Conservation (phyloP, 176 grass and related monocot genomes). For the Phoenix dactylifera region DNA sequence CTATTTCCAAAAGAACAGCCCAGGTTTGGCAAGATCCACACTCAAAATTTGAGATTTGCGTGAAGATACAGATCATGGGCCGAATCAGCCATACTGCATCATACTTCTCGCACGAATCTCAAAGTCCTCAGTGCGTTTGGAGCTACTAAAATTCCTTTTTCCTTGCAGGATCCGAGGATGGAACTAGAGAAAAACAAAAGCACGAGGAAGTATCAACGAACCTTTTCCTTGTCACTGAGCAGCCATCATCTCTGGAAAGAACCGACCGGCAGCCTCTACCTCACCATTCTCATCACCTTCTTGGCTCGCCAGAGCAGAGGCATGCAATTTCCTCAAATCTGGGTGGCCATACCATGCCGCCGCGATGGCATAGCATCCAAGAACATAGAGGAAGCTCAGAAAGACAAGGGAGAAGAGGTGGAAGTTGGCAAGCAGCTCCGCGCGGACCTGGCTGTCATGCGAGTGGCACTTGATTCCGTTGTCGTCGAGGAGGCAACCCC, state of each 20-base stretch:
- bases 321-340: slow-evolving; percentile 30
- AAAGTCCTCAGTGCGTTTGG: too few species aligned
- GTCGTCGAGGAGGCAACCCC: slow-evolving; percentile 39
- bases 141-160: too few species aligned
- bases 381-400: slow-evolving; percentile 34
- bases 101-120: too few species aligned
- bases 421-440: slow-evolving; percentile 53
- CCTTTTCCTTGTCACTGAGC: slow-evolving; percentile 1
- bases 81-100: too few species aligned
- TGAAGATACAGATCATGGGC: too few species aligned
- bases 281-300: neutral
- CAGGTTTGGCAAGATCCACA: too few species aligned
- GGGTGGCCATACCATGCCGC: slow-evolving; percentile 29
- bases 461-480: slow-evolving; percentile 31
- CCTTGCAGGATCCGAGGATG: too few species aligned
- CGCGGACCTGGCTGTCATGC: slow-evolving; percentile 42
- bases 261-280: neutral
- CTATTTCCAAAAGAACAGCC: too few species aligned
- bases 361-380: slow-evolving; percentile 42
- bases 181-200: too few species aligned
- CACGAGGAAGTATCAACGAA: too few species aligned
- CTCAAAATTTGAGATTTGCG: too few species aligned
- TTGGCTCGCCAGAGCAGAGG: neutral
- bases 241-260: slow-evolving; percentile 4
- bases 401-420: slow-evolving; percentile 55